Conservation (phyloP, 306 rosid species). For the Cicer yamashitae region DNA sequence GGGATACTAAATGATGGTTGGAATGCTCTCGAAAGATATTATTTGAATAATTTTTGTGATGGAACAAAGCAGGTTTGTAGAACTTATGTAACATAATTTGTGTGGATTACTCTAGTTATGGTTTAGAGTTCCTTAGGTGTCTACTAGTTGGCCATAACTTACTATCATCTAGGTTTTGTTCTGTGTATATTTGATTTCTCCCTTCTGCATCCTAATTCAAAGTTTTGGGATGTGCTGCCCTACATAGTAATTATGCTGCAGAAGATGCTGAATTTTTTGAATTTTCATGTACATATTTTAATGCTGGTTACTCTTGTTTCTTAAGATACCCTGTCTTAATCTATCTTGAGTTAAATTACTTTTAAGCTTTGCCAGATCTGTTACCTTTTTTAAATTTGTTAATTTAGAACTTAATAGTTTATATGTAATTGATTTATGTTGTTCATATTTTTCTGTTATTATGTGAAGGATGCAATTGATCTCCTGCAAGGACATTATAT, state of each 20-base stretch:
- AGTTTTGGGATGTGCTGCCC: constrained; percentile 18
- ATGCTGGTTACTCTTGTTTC: constrained; percentile 26
- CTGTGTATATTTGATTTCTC: constrained; percentile 31
- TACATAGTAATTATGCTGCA: constrained; percentile 19
- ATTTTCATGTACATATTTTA: constrained; percentile 29
- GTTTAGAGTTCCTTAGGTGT: constrained; percentile 34
- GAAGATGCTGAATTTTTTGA: constrained; percentile 34
- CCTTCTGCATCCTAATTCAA: constrained; percentile 34
- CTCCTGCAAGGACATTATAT: constrained; percentile 98
- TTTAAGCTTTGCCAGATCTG: constrained; percentile 24
- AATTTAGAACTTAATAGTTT: constrained; percentile 8
- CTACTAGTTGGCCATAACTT: constrained; percentile 17
- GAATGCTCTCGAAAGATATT: constrained; percentile 84
- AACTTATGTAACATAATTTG: constrained; percentile 40
- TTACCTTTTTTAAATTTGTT: constrained; percentile 18
- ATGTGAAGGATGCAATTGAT: constrained; percentile 91
- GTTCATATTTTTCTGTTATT: constrained; percentile 37
- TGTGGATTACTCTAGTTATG: constrained; percentile 32
- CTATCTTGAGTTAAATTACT: constrained; percentile 6
- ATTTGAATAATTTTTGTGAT: constrained; percentile 81
- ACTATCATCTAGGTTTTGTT: constrained; percentile 20
- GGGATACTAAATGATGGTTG: constrained; percentile 79
- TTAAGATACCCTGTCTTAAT: constrained; percentile 24
- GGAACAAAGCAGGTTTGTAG: constrained; percentile 85
- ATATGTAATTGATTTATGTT: constrained; percentile 24